Percentiles rank a stretch among this genome's conserved stretches.
These are phyloP conservation scores for Magnolia changhungtana DNA, from an alignment of 164 flowering plant species.

Conservation along the genomic window DNA sequence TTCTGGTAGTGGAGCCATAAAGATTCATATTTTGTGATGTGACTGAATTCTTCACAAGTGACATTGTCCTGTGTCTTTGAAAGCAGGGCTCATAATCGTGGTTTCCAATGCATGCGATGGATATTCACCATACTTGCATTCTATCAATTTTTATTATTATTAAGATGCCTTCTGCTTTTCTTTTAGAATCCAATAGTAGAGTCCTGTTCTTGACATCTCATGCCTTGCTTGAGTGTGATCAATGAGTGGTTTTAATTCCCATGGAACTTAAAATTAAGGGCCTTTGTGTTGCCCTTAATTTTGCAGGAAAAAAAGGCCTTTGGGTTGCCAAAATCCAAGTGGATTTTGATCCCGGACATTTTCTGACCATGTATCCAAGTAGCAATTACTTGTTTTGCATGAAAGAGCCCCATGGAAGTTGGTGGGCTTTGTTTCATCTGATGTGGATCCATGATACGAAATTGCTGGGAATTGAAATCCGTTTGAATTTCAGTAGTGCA, in stretches of 20 bases:
- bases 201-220: neutral
- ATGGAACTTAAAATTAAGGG: too few relatives aligned
- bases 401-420: neutral
- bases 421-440: neutral
- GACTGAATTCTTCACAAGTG: neutral
- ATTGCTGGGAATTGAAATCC: neutral
- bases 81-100: neutral
- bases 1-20: too few relatives aligned
- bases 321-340: too few relatives aligned
- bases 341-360: neutral
- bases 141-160: neutral
- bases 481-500: neutral
- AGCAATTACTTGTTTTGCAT: neutral
- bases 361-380: neutral
- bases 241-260: too few relatives aligned
- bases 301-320: neutral
- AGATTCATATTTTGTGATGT: too few relatives aligned
- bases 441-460: neutral
- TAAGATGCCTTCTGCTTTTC: neutral
- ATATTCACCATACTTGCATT: neutral
- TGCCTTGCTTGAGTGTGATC: neutral
- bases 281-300: too few relatives aligned
- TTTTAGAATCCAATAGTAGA: neutral
- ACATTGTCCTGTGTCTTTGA: neutral
- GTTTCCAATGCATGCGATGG: neutral